A percentile compares a stretch with the other conserved stretches of the same genome.
phyloP scores from a whole-genome alignment of 2,329 filamentous ascomycete genomes.

The Calcarisporium arbuscula region DNA sequence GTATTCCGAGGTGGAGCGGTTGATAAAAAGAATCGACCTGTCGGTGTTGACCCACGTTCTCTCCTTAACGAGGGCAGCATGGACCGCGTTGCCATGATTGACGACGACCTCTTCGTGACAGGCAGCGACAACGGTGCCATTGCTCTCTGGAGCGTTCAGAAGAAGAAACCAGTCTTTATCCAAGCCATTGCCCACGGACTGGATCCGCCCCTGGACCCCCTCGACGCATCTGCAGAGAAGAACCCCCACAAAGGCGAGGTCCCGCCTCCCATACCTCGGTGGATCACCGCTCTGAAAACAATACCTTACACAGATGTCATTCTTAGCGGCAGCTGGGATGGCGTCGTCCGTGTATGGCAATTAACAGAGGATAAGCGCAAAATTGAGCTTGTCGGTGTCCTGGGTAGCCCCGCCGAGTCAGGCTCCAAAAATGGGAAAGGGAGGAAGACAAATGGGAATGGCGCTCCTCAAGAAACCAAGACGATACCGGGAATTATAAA shows the following conservation, averaged over 20 bases:
- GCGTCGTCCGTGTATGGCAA: constrained; percentile 77
- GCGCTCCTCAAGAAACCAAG: neutral
- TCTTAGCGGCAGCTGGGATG: constrained; percentile 87
- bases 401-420: constrained; percentile 37
- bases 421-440: constrained; percentile 4
- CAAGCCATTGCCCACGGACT: constrained; percentile 78
- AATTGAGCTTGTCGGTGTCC: constrained; percentile 64
- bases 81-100: constrained; percentile 86
- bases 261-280: constrained; percentile 65
- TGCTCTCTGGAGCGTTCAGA: constrained; percentile 80
- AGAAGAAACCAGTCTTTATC: constrained; percentile 89
- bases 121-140: constrained; percentile 87
- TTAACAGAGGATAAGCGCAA: constrained; percentile 76
- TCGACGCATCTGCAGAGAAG: constrained; percentile 67
- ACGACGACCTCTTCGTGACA: constrained; percentile 83
- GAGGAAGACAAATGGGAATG: constrained; percentile 8
- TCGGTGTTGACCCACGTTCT: constrained; percentile 43
- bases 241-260: constrained; percentile 55
- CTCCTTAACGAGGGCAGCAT: constrained; percentile 75
- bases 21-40: constrained; percentile 41
- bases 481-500: constrained; percentile 73
- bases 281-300: constrained; percentile 82
- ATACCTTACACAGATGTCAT: constrained; percentile 88
- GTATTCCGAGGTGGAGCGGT: constrained; percentile 83
- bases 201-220: constrained; percentile 61